Percentiles rank a stretch among this genome's conserved stretches.
phyloP scores from a whole-genome alignment of 108 stramenopile species.

The Pelagomonas calceolata region DNA sequence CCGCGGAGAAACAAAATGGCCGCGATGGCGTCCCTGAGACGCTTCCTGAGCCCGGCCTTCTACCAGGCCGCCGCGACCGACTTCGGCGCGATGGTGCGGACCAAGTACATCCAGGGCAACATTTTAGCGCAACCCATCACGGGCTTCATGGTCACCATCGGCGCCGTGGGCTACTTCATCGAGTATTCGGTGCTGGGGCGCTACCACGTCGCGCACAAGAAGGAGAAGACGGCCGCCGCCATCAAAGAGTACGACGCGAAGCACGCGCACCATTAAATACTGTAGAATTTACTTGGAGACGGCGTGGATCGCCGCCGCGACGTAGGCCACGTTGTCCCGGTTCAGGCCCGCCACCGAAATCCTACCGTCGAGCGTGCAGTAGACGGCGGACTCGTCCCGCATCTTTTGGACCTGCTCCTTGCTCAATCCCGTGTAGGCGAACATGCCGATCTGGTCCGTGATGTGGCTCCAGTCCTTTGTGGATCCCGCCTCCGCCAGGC shows the following conservation, averaged over 20 bases:
- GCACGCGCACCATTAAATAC: too few relatives aligned
- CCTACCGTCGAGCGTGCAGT: conserved; percentile 86
- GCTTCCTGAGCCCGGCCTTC: too few relatives aligned
- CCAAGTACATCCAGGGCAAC: too few relatives aligned
- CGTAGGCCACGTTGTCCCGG: conserved; percentile 77
- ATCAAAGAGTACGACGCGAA: too few relatives aligned
- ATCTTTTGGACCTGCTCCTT: conserved; percentile 77
- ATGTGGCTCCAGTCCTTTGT: conserved; percentile 87
- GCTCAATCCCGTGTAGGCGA: conserved; percentile 90
- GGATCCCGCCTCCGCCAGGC: conserved; percentile 51
- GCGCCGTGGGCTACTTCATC: not conserved
- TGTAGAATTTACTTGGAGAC: too few relatives aligned
- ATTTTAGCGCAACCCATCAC: too few relatives aligned
- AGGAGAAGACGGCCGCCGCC: too few relatives aligned
- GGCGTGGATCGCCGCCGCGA: conserved; percentile 74
- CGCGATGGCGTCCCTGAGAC: too few relatives aligned
- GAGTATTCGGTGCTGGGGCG: not conserved
- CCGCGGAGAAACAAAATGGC: too few relatives aligned
- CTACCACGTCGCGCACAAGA: too few relatives aligned
- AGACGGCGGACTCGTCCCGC: conserved; percentile 74
- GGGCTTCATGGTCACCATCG: not conserved
- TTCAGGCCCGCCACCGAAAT: conserved; percentile 96
- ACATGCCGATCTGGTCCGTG: conserved; percentile 96
- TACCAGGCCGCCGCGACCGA: too few relatives aligned
- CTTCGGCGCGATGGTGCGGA: too few relatives aligned